Evolutionary conservation across 2,329 filamentous ascomycete species (phyloP).

Genomic region (Dothistroma septosporum): DNA sequence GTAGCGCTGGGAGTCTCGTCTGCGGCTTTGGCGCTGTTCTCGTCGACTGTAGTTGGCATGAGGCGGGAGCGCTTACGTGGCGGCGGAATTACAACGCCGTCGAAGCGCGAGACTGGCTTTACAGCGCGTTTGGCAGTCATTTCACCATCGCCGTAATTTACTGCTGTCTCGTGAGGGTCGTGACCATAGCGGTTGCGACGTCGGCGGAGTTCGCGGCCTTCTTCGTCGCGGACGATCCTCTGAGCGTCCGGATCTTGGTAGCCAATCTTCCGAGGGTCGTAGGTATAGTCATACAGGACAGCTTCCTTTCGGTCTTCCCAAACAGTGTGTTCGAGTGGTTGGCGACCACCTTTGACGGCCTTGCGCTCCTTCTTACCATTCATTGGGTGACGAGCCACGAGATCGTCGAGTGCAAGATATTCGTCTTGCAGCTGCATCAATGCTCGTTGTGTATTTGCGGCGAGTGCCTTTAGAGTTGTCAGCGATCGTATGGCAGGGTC

Average conservation of each 20-base stretch:
- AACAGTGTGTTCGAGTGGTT: constrained; percentile 44
- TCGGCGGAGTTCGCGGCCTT: constrained; percentile 46
- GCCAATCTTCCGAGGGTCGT: constrained; percentile 51
- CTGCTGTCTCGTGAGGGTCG: constrained; percentile 23
- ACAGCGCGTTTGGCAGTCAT: constrained; percentile 24
- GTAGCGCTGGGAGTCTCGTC: constrained; percentile 20
- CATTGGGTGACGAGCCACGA: constrained; percentile 42
- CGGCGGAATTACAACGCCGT: constrained; percentile 23
- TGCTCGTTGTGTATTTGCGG: constrained; percentile 51
- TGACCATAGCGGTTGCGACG: constrained; percentile 36
- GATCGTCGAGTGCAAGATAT: constrained; percentile 52
- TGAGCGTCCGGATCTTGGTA: constrained; percentile 56
- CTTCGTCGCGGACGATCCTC: constrained; percentile 43
- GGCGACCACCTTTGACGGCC: constrained; percentile 46
- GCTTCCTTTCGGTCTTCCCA: constrained; percentile 60
- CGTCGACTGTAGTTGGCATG: constrained; percentile 5
- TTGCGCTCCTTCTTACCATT: constrained; percentile 52
- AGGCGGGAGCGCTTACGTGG: constrained; percentile 27
- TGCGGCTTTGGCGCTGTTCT: constrained; percentile 7
- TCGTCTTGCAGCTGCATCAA: constrained; percentile 57
- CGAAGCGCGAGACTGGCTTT: constrained; percentile 31
- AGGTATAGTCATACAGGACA: constrained; percentile 57
- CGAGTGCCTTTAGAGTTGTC: constrained; percentile 53
- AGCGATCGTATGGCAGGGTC: constrained; percentile 43
- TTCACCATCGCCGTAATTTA: constrained; percentile 31